Evolutionary conservation across 148 eudicot genomes (phyloP).

Genomic region (Chenopodium quinoa): DNA sequence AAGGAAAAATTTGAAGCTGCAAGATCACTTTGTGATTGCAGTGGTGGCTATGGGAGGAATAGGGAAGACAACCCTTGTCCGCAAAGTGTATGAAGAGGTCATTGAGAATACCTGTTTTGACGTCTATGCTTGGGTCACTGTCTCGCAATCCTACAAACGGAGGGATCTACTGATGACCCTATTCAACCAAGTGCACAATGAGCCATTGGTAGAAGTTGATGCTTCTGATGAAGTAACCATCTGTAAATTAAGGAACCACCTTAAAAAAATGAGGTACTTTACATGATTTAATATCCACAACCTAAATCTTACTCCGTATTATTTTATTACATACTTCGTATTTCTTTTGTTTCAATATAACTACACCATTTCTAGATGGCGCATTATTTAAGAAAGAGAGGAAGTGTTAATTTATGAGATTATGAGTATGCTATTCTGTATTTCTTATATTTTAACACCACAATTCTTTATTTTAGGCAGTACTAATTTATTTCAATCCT

Average conservation of each 20-base stretch:
- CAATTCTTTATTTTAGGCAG: too few species aligned
- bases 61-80: constrained; percentile 7
- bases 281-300: too few species aligned
- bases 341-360: too few species aligned
- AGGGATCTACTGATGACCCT: neutral
- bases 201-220: neutral
- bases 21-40: neutral
- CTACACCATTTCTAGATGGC: too few species aligned
- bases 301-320: too few species aligned
- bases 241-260: neutral
- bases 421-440: too few species aligned
- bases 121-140: neutral
- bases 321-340: too few species aligned
- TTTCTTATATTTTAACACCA: too few species aligned
- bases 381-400: too few species aligned
- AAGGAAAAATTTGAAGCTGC: neutral
- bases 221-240: neutral
- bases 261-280: neutral
- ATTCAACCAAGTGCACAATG: neutral
- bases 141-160: neutral
- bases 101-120: neutral
- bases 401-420: too few species aligned
- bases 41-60: constrained; percentile 1
- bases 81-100: neutral
- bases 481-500: too few species aligned